Base-by-base conservation (phyloP, 345 rosid species). In the Orychophragmus violaceus region DNA sequence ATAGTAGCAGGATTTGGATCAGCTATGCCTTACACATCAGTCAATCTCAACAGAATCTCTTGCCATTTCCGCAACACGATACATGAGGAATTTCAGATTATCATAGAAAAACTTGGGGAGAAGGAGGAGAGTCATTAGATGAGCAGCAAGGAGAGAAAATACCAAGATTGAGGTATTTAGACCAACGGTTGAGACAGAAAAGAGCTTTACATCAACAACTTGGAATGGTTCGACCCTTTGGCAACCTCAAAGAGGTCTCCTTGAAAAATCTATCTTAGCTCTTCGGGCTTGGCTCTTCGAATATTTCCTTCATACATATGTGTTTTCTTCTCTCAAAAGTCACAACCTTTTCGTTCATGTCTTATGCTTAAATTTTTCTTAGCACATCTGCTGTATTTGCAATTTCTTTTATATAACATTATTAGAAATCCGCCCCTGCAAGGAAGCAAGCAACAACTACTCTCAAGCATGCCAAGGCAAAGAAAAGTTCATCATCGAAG, bases 281-380 rank as follows among this genome's bases (percentile, higher is more conserved):
- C 97, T 94, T 45, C 95, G 97, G 22, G 96, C 97, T 59, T 94
- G 99, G 99, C 82, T 94, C 65, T 94, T 94, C 17, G 99, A 94
- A 80, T 97, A 94, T 85, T 94, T 94, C 72, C 97, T 94, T 62
- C 96, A 87, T 29, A 91, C 90, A 87, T 85, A 84, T 75, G 72
- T 30, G 52, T 41, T 36, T 18, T 28, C 54, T 72, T 57, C 16
- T 32, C 54, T 59, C 53, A 25, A 61, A 72, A 45, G 59, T 50
- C 45, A 35, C 21, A 48, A 50, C 18, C 12, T 50, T 46, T 58
- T 28, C 6, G n/a, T n/a, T 50, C 32, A 7, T 51, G 22, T 33
- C 35, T 17, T 23, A 23, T 27, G 17, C 29, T 24, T 32, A 14
- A 19, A 5, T 32, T n/a, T n/a, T 62, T 10, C 24, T 14, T 29